Base-by-base conservation (phyloP, 768 basidiomycete genomes). In the Rhizopogon vulgaris region DNA sequence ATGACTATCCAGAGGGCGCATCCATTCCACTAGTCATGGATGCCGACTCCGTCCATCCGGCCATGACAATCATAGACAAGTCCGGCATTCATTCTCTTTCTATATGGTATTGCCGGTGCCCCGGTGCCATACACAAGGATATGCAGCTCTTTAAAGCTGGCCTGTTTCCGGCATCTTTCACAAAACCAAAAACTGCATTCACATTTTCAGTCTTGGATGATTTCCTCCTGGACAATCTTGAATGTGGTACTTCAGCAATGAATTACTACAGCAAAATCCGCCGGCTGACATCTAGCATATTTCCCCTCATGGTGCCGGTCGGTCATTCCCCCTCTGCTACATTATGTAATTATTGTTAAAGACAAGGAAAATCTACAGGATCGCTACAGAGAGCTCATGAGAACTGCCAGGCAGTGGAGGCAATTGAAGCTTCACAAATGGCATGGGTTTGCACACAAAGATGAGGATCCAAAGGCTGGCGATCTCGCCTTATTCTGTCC, bases 341-440 rank as follows among this genome's bases (percentile, higher is more conserved):
- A 41, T 25, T 8, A 15, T n/a, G n/a, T n/a, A n/a, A n/a, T n/a
- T n/a, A n/a, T n/a, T n/a, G n/a, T n/a, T n/a, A n/a, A n/a, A n/a
- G n/a, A n/a, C n/a, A n/a, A 24, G 24, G 6, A 8, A 41, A 24
- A 41, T 49, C 24, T 15, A 6, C 7, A 49, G 38, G 49, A 65
- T 48, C 37, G 54, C 3, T 63, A 62, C 43, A 14, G 39, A 10
- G 59, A 59, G 38, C 50, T 62, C 15, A 36, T 53, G 7, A 52
- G 59, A 15, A 40, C 58, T n/a, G 38, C 54, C 5, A 41, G 60
- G 12, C 22, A 56, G 22, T 63, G 62, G 60, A 25, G 52, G 2
- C 37, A 56, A 30, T 30, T 61, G 3, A 54, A 62, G n/a, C 36
- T 56, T 38, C 37, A 52, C 2, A 65, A 62, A 50, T 56, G 56